These are phyloP conservation scores for Colletotrichum spinosum DNA, from an alignment of 2,329 filamentous ascomycete species.

Conservation along the genomic window DNA sequence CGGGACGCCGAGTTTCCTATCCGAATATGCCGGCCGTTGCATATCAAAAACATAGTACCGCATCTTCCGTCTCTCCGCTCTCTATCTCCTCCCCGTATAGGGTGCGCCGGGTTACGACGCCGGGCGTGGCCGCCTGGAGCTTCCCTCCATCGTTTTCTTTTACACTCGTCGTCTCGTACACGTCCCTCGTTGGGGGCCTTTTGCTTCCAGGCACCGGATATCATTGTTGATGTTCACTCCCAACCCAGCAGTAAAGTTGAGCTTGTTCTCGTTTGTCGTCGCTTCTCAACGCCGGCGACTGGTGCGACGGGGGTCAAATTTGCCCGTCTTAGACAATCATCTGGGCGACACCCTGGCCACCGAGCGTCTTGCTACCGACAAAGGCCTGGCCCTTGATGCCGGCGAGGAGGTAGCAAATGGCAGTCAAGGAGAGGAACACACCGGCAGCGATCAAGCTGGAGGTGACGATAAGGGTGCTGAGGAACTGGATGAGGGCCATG, in stretches of 20 bases:
- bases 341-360: slow-evolving; percentile 92
- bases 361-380: slow-evolving; percentile 94
- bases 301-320: not conserved
- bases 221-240: slow-evolving; percentile 25
- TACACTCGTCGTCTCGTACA: slow-evolving; percentile 25
- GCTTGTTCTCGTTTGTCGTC: not conserved
- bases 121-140: not conserved
- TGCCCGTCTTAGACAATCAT: slow-evolving; percentile 84
- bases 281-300: slow-evolving; percentile 2
- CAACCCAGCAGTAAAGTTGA: slow-evolving; percentile 4
- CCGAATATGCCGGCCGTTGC: slow-evolving; percentile 36
- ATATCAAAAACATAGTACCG: slow-evolving; percentile 26
- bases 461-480: slow-evolving; percentile 74
- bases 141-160: slow-evolving; percentile 12
- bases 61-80: slow-evolving; percentile 4
- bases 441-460: slow-evolving; percentile 89
- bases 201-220: slow-evolving; percentile 36
- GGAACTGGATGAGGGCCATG: slow-evolving; percentile 87
- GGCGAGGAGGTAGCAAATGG: slow-evolving; percentile 83
- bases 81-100: not conserved
- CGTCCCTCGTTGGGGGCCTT: slow-evolving; percentile 11
- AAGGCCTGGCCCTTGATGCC: slow-evolving; percentile 87
- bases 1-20: slow-evolving; percentile 36
- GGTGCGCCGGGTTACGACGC: slow-evolving; percentile 16
- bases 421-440: slow-evolving; percentile 81